A percentile compares a stretch with the other conserved stretches of the same genome.
Evolutionary conservation across 2,329 filamentous ascomycete species (phyloP).

Genomic region (Aureobasidium sp.): DNA sequence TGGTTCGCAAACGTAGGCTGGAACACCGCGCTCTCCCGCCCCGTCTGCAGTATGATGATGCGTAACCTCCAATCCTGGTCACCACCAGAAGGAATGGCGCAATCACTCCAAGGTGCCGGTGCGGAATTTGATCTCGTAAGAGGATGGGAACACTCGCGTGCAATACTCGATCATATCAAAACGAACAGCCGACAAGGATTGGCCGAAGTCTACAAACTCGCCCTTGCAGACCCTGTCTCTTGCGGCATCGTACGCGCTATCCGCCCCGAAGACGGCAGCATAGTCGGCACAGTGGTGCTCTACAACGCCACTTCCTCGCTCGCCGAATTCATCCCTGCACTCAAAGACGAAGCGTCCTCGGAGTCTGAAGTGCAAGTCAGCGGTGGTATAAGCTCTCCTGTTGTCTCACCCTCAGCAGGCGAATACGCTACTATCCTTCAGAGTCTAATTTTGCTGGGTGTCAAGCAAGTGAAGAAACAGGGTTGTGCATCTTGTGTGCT

Average conservation of each 20-base stretch:
- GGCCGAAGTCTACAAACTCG: conserved; percentile 68
- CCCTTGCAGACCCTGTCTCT: conserved; percentile 59
- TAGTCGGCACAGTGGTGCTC: conserved; percentile 72
- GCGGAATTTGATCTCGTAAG: conserved; percentile 81
- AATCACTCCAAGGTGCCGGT: conserved; percentile 61
- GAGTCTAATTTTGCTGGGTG: conserved; percentile 69
- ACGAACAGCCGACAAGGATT: conserved; percentile 68
- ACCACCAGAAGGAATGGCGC: conserved; percentile 66
- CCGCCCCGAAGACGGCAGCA: conserved; percentile 52
- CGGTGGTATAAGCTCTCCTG: conserved; percentile 71
- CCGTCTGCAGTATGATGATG: conserved; percentile 64
- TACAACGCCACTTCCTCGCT: conserved; percentile 63
- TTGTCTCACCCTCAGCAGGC: conserved; percentile 59
- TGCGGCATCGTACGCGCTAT: conserved; percentile 82
- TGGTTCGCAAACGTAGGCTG: conserved; percentile 87
- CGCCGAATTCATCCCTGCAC: conserved; percentile 58
- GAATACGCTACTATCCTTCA: conserved; percentile 66
- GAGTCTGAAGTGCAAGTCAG: conserved; percentile 24
- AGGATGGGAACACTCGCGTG: conserved; percentile 65
- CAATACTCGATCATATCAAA: conserved; percentile 65
- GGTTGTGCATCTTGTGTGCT: conserved; percentile 65
- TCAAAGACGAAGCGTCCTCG: conserved; percentile 40
- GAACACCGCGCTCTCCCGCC: conserved; percentile 59
- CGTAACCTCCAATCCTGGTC: conserved; percentile 64
- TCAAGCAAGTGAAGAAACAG: conserved; percentile 73